Conservation (phyloP, 1,139 yeast species). For the Geotrichum carabidarum region DNA sequence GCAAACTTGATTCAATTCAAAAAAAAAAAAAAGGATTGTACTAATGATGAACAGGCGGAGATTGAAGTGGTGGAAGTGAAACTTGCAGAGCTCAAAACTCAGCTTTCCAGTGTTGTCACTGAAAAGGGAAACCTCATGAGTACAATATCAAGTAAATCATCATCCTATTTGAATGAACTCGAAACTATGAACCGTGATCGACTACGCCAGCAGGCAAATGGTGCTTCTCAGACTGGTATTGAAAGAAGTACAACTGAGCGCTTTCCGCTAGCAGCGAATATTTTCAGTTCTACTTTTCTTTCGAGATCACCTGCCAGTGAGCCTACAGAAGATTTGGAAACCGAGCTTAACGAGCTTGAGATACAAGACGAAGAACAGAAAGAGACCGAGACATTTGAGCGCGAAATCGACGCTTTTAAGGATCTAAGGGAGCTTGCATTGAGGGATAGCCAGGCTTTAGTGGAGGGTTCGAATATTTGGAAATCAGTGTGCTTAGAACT, state of each 20-base stretch:
- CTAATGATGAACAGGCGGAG: conserved; percentile 8
- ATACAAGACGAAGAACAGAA: background rate
- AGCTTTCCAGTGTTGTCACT: background rate
- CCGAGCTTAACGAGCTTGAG: conserved; percentile 1
- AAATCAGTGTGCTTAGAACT: conserved; percentile 26
- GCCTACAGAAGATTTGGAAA: conserved; percentile 1
- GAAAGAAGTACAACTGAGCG: background rate
- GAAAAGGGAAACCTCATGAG: conserved; percentile 6
- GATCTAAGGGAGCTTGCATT: conserved; percentile 21
- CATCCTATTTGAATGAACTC: conserved; percentile 9
- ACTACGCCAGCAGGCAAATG: background rate
- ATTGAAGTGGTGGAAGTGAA: conserved; percentile 21
- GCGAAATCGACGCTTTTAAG: conserved; percentile 25
- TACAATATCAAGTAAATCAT: conserved; percentile 4
- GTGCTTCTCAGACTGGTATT: background rate
- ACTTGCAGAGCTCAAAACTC: conserved; percentile 20
- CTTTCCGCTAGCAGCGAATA: background rate
- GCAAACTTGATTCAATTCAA: conserved; percentile 1
- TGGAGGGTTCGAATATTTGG: conserved; percentile 32
- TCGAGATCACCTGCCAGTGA: background rate
- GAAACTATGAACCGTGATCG: background rate
- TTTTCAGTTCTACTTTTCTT: background rate
- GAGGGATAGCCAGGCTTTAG: conserved; percentile 26
- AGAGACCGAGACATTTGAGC: conserved; percentile 20
- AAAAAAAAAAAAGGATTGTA: conserved; percentile 10